Evolutionary conservation across 2,329 filamentous ascomycete species (phyloP).

Genomic region (Fusarium protoensiforme): DNA sequence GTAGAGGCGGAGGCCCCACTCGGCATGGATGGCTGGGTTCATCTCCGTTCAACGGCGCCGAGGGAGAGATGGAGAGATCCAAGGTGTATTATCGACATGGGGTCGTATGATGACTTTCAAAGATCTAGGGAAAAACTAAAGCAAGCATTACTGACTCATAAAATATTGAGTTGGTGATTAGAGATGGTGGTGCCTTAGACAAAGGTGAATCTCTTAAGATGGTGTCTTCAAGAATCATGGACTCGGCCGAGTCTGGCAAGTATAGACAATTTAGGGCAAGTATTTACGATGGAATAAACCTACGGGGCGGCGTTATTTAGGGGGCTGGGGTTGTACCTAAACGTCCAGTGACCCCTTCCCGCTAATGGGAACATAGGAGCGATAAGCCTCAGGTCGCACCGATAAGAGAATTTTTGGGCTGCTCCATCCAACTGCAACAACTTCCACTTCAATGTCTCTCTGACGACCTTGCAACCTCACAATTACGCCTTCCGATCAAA

Average conservation of each 20-base stretch:
- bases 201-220: not conserved
- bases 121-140: not conserved
- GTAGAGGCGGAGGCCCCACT: slow-evolving; percentile 6
- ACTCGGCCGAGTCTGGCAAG: slow-evolving; percentile 2
- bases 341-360: not conserved
- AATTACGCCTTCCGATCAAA: not conserved
- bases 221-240: not conserved
- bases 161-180: not conserved
- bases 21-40: not conserved
- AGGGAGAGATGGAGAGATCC: not conserved
- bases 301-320: not conserved
- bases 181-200: not conserved
- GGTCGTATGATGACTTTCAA: not conserved
- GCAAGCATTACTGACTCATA: not conserved
- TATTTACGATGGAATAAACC: not conserved
- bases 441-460: not conserved
- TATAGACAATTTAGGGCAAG: not conserved
- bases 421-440: slow-evolving; percentile 9
- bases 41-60: not conserved
- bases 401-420: slow-evolving; percentile 43
- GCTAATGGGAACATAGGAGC: not conserved
- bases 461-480: not conserved
- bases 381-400: slow-evolving; percentile 16
- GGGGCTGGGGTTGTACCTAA: not conserved
- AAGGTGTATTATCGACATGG: not conserved